These are phyloP conservation scores for Globisporangium splendens DNA, from an alignment of 352 stramenopile genomes.

Conservation along the genomic window DNA sequence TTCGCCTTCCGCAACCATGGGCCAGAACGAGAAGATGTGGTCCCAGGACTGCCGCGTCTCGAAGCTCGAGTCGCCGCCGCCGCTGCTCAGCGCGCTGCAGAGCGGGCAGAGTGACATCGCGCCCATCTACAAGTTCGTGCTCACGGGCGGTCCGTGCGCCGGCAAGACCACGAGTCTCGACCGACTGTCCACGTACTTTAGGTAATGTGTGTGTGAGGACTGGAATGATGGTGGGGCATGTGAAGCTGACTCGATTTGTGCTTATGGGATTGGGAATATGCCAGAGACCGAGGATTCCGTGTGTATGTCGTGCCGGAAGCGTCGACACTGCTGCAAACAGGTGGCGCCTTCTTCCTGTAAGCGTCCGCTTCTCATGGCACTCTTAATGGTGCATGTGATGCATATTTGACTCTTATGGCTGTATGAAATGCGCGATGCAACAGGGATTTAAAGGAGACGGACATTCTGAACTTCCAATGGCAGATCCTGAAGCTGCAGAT, in stretches of 20 bases:
- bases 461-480: constrained; percentile 88
- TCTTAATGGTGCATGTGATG: neutral
- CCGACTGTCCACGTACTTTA: constrained; percentile 87
- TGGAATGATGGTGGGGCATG: neutral
- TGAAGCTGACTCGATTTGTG: neutral
- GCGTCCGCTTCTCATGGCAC: constrained; percentile 12
- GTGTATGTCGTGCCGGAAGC: constrained; percentile 95
- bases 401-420: neutral
- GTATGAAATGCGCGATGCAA: constrained; percentile 5
- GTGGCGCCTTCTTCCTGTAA: constrained; percentile 88
- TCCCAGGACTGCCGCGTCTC: constrained; percentile 47
- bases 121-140: constrained; percentile 91
- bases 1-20: constrained; percentile 20
- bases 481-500: constrained; percentile 84
- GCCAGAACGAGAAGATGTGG: constrained; percentile 41
- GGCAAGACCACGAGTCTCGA: constrained; percentile 95
- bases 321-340: constrained; percentile 93
- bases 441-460: constrained; percentile 67
- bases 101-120: constrained; percentile 62
- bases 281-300: constrained; percentile 90
- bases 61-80: constrained; percentile 32
- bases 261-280: neutral
- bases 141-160: constrained; percentile 93
- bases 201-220: constrained; percentile 18
- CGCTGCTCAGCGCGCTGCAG: constrained; percentile 66